Conservation (phyloP, 345 rosid species). For the Gossypium bickii region DNA sequence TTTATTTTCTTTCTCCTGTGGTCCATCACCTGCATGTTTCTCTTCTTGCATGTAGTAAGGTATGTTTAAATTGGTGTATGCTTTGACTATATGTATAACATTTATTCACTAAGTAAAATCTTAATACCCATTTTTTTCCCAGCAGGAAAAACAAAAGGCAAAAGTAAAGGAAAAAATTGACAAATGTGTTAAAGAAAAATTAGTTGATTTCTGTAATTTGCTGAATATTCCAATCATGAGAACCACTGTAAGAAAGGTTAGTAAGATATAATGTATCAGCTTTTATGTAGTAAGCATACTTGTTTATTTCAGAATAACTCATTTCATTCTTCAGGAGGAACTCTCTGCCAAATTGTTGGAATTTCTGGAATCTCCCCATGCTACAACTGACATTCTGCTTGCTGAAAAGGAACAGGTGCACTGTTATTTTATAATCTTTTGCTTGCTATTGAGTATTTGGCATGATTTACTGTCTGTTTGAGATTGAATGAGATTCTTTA, state of each 20-base stretch:
- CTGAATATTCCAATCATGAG: conserved; percentile 76
- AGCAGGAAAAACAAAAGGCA: conserved; percentile 75
- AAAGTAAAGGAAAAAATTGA: conserved; percentile 83
- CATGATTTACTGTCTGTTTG: conserved; percentile 7
- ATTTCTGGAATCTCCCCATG: conserved; percentile 86
- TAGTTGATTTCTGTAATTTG: conserved; percentile 79
- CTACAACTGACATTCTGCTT: conserved; percentile 69
- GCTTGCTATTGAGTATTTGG: background rate
- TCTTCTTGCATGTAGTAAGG: background rate
- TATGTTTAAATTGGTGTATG: background rate
- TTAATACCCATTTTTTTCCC: conserved; percentile 1
- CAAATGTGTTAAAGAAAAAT: conserved; percentile 83
- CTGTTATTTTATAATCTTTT: conserved; percentile 5
- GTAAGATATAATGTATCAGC: conserved; percentile 12
- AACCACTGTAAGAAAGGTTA: conserved; percentile 62
- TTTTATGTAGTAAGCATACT: background rate
- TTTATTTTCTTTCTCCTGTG: conserved; percentile 1
- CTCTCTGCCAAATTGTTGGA: conserved; percentile 78
- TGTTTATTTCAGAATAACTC: background rate
- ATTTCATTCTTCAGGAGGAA: conserved; percentile 58
- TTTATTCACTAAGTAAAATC: background rate
- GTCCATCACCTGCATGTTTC: conserved; percentile 6
- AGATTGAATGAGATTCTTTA: conserved; percentile 20
- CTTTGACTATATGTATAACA: background rate
- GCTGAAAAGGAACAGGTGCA: conserved; percentile 82